These are phyloP conservation scores for Fusarium euwallaceae DNA, from an alignment of 2,329 filamentous ascomycete genomes.

Conservation along the genomic window DNA sequence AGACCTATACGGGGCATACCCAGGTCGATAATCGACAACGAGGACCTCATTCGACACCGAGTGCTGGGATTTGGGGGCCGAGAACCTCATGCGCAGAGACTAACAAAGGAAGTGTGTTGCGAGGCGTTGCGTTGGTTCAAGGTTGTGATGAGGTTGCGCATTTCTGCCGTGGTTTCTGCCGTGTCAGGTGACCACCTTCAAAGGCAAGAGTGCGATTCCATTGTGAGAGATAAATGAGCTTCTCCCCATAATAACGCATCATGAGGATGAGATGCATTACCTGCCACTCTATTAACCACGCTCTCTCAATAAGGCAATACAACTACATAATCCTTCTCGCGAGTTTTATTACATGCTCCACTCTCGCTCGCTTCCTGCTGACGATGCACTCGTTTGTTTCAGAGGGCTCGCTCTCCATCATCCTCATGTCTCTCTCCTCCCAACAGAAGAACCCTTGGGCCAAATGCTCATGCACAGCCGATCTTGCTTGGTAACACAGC, in stretches of 20 bases:
- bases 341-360: not conserved
- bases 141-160: not conserved
- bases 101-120: slow-evolving; percentile 6
- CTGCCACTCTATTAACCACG: not conserved
- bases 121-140: slow-evolving; percentile 5
- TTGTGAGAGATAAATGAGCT: not conserved
- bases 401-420: not conserved
- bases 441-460: not conserved
- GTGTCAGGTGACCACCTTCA: slow-evolving; percentile 15
- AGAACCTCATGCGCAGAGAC: slow-evolving; percentile 29
- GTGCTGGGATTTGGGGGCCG: slow-evolving; percentile 39
- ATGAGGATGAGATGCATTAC: slow-evolving; percentile 2
- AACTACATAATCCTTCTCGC: not conserved
- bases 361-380: not conserved
- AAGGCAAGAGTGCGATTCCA: not conserved
- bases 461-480: not conserved
- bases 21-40: slow-evolving; percentile 27
- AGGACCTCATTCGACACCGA: slow-evolving; percentile 28
- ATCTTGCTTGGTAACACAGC: not conserved
- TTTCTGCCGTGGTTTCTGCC: not conserved
- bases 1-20: slow-evolving; percentile 7
- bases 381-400: not conserved
- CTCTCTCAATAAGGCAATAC: not conserved
- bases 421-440: not conserved
- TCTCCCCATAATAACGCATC: not conserved